These are phyloP conservation scores for Leccinum solheimii DNA, from an alignment of 1,284 basidiomycete species.

Conservation along the genomic window DNA sequence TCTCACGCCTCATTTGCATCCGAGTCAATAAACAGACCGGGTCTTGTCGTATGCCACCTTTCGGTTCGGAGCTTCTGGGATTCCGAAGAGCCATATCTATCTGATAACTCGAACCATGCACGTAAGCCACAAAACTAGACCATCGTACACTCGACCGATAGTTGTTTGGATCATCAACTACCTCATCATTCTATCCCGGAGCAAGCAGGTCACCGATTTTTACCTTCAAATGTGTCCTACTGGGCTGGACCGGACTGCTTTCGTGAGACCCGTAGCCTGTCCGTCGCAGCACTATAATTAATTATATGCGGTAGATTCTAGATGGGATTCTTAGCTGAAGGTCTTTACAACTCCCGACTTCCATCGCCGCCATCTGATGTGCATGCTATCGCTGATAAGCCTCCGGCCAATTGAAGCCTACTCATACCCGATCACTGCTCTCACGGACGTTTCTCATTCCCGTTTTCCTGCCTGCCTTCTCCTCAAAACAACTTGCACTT, in stretches of 20 bases:
- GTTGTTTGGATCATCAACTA: conserved; percentile 86
- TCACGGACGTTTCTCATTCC: conserved; percentile 73
- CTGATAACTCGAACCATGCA: conserved; percentile 62
- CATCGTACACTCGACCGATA: conserved; percentile 71
- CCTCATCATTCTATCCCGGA: conserved; percentile 83
- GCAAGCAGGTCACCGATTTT: conserved; percentile 87
- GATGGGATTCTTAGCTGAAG: conserved; percentile 3
- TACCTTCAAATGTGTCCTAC: conserved; percentile 92
- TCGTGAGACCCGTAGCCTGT: conserved; percentile 82
- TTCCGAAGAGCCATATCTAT: conserved; percentile 51
- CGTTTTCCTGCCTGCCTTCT: conserved; percentile 73
- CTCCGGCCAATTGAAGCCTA: neutral
- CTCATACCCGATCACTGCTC: conserved; percentile 52
- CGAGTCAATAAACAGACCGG: conserved; percentile 80
- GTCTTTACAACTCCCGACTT: neutral
- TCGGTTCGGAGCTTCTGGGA: conserved; percentile 60
- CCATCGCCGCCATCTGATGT: conserved; percentile 62
- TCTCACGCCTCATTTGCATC: conserved; percentile 98
- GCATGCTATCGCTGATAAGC: conserved; percentile 6
- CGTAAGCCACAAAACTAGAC: conserved; percentile 81
- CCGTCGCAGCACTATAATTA: conserved; percentile 73
- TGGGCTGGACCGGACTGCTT: conserved; percentile 77
- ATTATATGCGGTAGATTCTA: neutral
- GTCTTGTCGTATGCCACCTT: conserved; percentile 87
- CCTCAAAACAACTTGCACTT: conserved; percentile 83